These are phyloP conservation scores for Oleoguttula mirabilis DNA, from an alignment of 495 filamentous ascomycete genomes.

Conservation along the genomic window DNA sequence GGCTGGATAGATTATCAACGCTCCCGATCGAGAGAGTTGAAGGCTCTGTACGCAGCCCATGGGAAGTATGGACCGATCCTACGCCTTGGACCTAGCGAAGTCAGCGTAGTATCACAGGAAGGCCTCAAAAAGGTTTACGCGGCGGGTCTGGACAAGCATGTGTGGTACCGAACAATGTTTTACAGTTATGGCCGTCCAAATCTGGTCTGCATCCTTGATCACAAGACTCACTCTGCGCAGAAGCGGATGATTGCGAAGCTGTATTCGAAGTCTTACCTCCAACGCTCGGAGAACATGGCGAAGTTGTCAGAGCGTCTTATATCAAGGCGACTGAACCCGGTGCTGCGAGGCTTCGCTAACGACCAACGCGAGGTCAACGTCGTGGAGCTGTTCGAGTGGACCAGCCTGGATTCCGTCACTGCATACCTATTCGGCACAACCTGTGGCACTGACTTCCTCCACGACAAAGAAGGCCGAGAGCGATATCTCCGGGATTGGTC, in stretches of 20 bases:
- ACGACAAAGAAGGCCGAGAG: constrained; percentile 24
- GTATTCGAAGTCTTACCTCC: constrained; percentile 61
- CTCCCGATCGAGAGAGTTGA: constrained; percentile 45
- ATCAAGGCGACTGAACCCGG: constrained; percentile 49
- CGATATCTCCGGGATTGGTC: constrained; percentile 1
- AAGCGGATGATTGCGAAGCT: constrained; percentile 61
- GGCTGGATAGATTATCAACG: constrained; percentile 52
- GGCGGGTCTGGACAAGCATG: constrained; percentile 62
- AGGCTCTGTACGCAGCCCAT: constrained; percentile 48
- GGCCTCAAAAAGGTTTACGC: constrained; percentile 55
- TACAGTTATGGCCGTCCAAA: constrained; percentile 41
- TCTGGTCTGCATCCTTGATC: constrained; percentile 28
- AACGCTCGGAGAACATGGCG: constrained; percentile 45
- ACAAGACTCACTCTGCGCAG: constrained; percentile 44
- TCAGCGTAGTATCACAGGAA: constrained; percentile 55
- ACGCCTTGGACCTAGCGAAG: constrained; percentile 49
- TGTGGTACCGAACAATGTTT: constrained; percentile 54
- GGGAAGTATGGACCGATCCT: constrained; percentile 44
- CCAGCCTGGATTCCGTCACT: constrained; percentile 34
- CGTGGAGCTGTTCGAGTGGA: constrained; percentile 24
- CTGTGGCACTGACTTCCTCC: constrained; percentile 40
- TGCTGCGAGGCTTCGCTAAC: constrained; percentile 23
- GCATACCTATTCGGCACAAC: constrained; percentile 39
- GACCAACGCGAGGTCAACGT: constrained; percentile 23
- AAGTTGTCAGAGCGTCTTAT: constrained; percentile 50